Percentiles rank a stretch among this genome's conserved stretches.
These are phyloP conservation scores for Globisporangium lucens DNA, from an alignment of 352 stramenopile genomes.

Conservation along the genomic window DNA sequence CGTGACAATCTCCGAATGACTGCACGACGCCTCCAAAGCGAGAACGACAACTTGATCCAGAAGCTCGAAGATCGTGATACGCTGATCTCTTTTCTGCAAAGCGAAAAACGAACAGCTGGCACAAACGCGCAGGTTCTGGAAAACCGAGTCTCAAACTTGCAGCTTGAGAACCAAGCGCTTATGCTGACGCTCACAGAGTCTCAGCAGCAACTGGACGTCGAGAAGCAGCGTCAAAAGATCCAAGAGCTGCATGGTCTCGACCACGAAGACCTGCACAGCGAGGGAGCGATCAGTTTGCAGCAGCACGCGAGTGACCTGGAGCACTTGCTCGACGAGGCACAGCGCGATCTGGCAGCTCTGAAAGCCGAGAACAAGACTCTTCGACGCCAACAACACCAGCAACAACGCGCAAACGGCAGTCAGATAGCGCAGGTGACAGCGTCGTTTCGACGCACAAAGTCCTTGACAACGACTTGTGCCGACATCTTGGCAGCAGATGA, in stretches of 20 bases:
- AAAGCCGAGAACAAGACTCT: conserved; percentile 39
- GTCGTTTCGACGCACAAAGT: conserved; percentile 10
- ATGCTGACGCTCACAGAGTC: not conserved
- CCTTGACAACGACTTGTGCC: conserved; percentile 11
- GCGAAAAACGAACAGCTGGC: conserved; percentile 5
- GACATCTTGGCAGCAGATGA: conserved; percentile 15
- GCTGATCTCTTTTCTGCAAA: conserved; percentile 3
- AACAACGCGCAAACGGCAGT: not conserved
- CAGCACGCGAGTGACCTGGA: conserved; percentile 16
- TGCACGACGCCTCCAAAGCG: conserved; percentile 12
- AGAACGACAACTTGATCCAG: conserved; percentile 18
- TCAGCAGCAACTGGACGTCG: not conserved
- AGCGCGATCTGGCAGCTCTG: conserved; percentile 25
- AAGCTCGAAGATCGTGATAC: conserved; percentile 12
- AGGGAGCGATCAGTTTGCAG: conserved; percentile 5
- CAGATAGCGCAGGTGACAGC: not conserved
- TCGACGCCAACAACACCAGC: conserved; percentile 15
- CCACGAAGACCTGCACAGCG: conserved; percentile 1
- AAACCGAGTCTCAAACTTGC: conserved; percentile 17
- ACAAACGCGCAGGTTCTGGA: conserved; percentile 14
- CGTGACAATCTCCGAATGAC: conserved; percentile 19
- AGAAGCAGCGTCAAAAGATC: not conserved
- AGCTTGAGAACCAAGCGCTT: conserved; percentile 16
- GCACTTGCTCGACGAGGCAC: conserved; percentile 37
- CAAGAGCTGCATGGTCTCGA: not conserved